phyloP scores from a whole-genome alignment of 2,329 filamentous ascomycete species.

The Salinomyces thailandicus region DNA sequence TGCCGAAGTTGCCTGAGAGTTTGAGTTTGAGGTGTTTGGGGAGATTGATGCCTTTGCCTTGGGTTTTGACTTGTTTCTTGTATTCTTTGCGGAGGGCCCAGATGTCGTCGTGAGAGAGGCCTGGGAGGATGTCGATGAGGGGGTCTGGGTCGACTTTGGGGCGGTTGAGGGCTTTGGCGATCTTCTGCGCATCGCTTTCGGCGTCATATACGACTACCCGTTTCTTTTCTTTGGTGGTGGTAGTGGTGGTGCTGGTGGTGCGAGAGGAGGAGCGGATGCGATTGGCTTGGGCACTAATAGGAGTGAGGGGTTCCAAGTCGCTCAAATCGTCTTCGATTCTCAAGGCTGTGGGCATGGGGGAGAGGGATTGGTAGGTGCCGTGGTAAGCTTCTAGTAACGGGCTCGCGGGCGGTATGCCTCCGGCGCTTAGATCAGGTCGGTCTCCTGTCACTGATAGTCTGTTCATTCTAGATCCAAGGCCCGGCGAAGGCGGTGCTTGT shows the following conservation, averaged over 20 bases:
- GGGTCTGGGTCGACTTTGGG: conserved; percentile 55
- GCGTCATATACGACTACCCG: conserved; percentile 74
- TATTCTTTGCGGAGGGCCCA: conserved; percentile 80
- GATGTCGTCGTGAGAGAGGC: conserved; percentile 76
- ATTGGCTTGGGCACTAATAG: conserved; percentile 16
- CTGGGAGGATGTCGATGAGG: conserved; percentile 74
- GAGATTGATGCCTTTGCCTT: conserved; percentile 70
- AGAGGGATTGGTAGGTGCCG: conserved; percentile 88
- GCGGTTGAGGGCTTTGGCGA: conserved; percentile 65
- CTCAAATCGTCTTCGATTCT: conserved; percentile 48
- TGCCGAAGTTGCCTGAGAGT: conserved; percentile 68
- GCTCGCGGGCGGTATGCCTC: conserved; percentile 55
- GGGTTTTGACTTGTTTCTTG: conserved; percentile 78
- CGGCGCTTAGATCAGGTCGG: conserved; percentile 29
- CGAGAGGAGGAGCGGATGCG: conserved; percentile 10
- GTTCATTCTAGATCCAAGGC: conserved; percentile 33
- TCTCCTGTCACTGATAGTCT: conserved; percentile 36
- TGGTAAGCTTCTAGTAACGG: conserved; percentile 86
- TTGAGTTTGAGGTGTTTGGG: conserved; percentile 80
- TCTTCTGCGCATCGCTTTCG: conserved; percentile 61
- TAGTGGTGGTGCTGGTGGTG: conserved; percentile 1
- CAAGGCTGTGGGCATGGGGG: conserved; percentile 80
- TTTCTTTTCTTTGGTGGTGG: conserved; percentile 39
- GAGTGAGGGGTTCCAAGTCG: conserved; percentile 34
- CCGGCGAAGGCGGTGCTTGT: conserved; percentile 23